Percentiles rank a stretch among this genome's conserved stretches.
phyloP scores from a whole-genome alignment of 78 protist genomes.

The Dictyostelium brefeldianum region DNA sequence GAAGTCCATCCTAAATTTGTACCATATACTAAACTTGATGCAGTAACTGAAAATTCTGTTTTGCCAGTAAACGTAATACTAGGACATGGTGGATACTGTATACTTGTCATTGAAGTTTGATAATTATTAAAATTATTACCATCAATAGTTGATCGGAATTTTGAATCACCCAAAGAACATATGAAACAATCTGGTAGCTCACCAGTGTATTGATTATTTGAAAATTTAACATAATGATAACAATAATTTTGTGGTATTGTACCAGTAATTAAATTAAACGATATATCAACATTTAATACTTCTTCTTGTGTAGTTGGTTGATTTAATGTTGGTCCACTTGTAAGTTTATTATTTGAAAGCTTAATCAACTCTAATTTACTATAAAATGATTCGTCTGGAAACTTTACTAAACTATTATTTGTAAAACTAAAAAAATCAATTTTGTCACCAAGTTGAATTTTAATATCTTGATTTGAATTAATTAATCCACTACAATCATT shows the following conservation, averaged over 20 bases:
- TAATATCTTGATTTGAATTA: neutral
- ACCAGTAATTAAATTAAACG: neutral
- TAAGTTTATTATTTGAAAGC: neutral
- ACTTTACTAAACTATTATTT: neutral
- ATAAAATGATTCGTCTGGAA: neutral
- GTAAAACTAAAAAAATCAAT: neutral
- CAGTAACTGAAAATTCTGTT: neutral
- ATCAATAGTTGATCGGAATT: neutral
- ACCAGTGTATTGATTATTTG: neutral
- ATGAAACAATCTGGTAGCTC: neutral
- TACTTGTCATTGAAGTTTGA: neutral
- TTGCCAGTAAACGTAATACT: neutral
- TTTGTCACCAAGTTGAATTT: neutral
- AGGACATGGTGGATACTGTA: neutral
- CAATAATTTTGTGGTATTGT: neutral
- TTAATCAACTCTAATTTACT: neutral
- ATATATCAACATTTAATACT: neutral
- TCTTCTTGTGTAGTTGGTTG: neutral
- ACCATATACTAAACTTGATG: neutral
- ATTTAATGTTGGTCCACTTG: neutral
- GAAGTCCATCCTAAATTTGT: neutral
- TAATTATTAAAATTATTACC: constrained; percentile 10
- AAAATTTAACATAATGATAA: neutral
- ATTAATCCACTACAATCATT: neutral
- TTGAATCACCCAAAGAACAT: neutral